Conservation (phyloP, 225 moss, liverwort and hornwort genomes). For the Physcomitrellopsis africana region DNA sequence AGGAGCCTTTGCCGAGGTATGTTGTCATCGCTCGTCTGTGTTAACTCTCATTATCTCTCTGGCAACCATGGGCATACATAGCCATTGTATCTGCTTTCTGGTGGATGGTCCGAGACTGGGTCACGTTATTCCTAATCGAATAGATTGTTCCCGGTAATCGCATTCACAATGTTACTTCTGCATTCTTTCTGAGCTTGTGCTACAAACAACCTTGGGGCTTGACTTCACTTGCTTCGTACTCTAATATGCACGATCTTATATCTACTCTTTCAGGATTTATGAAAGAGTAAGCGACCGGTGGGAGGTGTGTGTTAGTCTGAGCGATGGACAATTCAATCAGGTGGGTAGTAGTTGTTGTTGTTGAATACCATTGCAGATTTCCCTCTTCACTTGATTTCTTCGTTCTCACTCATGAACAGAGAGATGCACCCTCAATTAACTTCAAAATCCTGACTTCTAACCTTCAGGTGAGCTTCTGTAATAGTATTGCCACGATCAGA, state of each 20-base stretch:
- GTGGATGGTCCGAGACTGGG: neutral
- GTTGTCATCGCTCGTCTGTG: neutral
- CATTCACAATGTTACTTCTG: neutral
- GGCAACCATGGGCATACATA: neutral
- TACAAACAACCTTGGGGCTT: neutral
- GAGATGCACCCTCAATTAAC: neutral
- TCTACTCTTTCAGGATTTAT: constrained; percentile 68
- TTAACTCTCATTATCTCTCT: neutral
- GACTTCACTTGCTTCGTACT: neutral
- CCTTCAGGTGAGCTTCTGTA: constrained; percentile 93
- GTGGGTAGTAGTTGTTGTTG: constrained; percentile 36
- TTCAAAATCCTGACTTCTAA: neutral
- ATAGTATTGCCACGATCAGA: constrained; percentile 96
- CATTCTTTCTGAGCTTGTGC: neutral
- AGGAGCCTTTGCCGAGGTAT: constrained; percentile 85
- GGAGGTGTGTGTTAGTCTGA: constrained; percentile 90
- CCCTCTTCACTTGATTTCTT: neutral
- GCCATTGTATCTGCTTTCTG: neutral
- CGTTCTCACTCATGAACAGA: neutral
- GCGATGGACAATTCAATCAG: constrained; percentile 98
- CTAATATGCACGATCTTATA: neutral
- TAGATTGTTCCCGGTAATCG: neutral
- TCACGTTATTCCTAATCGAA: neutral
- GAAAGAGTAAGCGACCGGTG: constrained; percentile 90
- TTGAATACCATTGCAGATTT: neutral